Evolutionary conservation across 2,329 filamentous ascomycete genomes (phyloP).

Genomic region (Fusarium ramigenum): DNA sequence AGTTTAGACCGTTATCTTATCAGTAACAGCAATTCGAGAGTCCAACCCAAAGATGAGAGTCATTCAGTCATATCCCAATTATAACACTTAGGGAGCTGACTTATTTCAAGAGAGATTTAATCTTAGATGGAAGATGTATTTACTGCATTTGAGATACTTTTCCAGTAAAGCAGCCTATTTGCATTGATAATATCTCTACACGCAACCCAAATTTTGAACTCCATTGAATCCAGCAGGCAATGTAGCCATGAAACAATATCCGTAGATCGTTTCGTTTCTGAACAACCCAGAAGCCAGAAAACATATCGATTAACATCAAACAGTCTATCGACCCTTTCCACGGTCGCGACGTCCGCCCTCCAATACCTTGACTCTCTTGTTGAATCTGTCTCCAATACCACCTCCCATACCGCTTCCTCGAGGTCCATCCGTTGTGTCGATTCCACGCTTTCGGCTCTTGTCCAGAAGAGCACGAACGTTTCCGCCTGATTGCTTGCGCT

Average conservation of each 20-base stretch:
- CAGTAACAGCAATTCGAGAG: background rate
- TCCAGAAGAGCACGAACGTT: constrained; percentile 73
- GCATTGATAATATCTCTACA: background rate
- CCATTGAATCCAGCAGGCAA: background rate
- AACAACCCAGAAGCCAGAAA: background rate
- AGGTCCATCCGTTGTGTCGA: constrained; percentile 74
- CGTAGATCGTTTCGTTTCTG: background rate
- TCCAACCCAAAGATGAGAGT: background rate
- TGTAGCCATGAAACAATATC: background rate
- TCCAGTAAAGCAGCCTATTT: background rate
- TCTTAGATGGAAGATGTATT: background rate
- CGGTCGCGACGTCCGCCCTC: constrained; percentile 58
- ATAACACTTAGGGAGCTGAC: background rate
- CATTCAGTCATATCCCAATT: background rate
- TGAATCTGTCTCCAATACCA: constrained; percentile 78
- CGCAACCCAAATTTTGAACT: background rate
- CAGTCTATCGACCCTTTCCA: constrained; percentile 52
- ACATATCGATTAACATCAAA: constrained; percentile 12
- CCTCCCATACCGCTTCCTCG: constrained; percentile 67
- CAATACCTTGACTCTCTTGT: constrained; percentile 71
- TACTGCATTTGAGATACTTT: background rate
- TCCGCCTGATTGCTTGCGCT: constrained; percentile 68
- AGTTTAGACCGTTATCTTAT: constrained; percentile 37
- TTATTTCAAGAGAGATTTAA: background rate
- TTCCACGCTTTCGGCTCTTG: constrained; percentile 84